Base-by-base conservation (phyloP, 305 asterid genomes). In the Solanum hybrid region DNA sequence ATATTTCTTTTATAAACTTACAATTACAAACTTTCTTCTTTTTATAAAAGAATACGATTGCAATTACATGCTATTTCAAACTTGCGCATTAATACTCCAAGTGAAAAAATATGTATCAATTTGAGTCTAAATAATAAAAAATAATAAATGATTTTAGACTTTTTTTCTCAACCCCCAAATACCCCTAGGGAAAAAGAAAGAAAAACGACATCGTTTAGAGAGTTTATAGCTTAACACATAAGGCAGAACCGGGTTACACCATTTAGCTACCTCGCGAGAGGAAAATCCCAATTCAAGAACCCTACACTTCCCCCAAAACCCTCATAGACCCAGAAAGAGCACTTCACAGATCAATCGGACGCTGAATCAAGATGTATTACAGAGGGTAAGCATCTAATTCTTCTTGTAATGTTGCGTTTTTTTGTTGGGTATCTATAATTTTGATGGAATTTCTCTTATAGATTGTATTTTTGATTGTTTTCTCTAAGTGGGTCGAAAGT, bases 381-480 rank as follows among this genome's bases (percentile, higher is more conserved):
- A 61, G 91, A 90, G 91, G 91, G 91, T 90, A 71, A 80, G 82
- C 74, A 76, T 9, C 57, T 22, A 39, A 22, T 46, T 24, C 76
- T n/a, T 39, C 11, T 9, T 79, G 11, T 79, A 39, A 39, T 81
- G 5, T 80, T 37, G 11, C 34, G 2, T 11, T 10, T 78, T 36
- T n/a, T n/a, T n/a, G 11, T 78, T 78, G 33, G 35, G 67, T 79
- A 16, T 13, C n/a, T 81, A 24, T 80, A 8, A 81, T 42, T 82
- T 39, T 29, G 14, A 40, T 81, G 35, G 24, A 39, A 13, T 81
- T 81, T 81, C 5, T 46, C n/a, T 42, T 9, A 3, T 40, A 40
- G 18, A 0, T 83, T 83, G 69, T 82, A 1, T 82, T 14, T 82
- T 3, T 46, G 73, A 28, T 83, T 46, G 74, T 29, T 83, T 83